Evolutionary conservation across 2,329 filamentous ascomycete genomes (phyloP), one percentile per base, ranked within the genome.

Genomic region (Aspergillus tubingensis): DNA sequence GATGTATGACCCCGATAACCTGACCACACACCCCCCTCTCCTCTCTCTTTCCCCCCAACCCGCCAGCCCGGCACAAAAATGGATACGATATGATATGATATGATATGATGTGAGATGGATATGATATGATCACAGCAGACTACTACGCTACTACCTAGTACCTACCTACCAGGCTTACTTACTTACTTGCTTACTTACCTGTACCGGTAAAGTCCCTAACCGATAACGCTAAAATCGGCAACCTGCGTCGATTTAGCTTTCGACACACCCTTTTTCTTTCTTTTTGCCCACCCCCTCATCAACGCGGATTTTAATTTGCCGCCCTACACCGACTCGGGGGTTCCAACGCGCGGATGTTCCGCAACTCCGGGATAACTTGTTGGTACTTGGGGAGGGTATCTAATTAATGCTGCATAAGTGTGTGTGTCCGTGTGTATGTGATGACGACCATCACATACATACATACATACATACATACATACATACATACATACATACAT

Each of bases 81-180:
- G 8, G 30, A 32, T 32, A 36, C 32, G 10, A 36, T 13, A 36
- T 36, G 32, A 36, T 36, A 36, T 36, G 47, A n/a, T 30, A 56
- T 50, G 47, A 53, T 51, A 58, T 50, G 25, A 55, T 55, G 53
- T 44, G 41, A 54, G 51, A 49, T 54, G 57, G 53, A 54, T 59
- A 49, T 54, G 57, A 58, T 58, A 58, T 58, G 57, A 59, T 59
- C 43, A 19, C 48, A 58, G 27, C 10, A 30, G 27, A 30, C 27
- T 30, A 36, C 32, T 36, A 13, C 32, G 11, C 32, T 36, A 36
- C 11, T 36, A 36, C 32, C 11, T 36, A 36, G 5, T 30, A 11
- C 30, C 10, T 13, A 36, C 32, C 5, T 13, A 13, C 10, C 25
- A 25, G 25, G 25, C 25, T 13, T 30, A 11, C 32, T 13, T 13